Base-by-base conservation (phyloP, 1,284 basidiomycete species). In the Porodaedalea pini region DNA sequence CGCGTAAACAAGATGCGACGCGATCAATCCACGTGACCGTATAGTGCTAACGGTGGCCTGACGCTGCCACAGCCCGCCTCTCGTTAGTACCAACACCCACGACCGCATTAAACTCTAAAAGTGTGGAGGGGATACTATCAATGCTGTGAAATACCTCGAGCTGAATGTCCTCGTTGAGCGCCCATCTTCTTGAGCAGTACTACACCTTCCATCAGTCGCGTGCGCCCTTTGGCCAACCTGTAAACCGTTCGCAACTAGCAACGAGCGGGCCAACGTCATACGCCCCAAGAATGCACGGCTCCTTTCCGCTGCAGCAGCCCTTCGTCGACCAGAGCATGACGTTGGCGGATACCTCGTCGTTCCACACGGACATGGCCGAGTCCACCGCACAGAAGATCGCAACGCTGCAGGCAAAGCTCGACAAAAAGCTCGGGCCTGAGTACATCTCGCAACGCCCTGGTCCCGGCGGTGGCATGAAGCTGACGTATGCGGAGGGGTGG, bases 401-500 rank as follows among this genome's bases (percentile, higher is more conserved):
- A 1, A 73, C 79, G 0, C 73, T 98, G 11, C 92, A 97, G 68
- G 83, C 82, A 17, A 91, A 94, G 68, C 78, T 99, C 27, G 80
- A 90, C 66, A 87, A 87, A 73, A 90, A 90, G 64, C 84, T 99
- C 3, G 96, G 96, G 0, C 96, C 96, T 2, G 96, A 98, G 73
- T 98, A 83, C 67, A 82, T 98, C 56, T 92, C 90, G 1, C 86
- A 90, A 62, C 78, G 95, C n/a, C 88, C 90, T 1, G 95, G 95
- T 2, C 92, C 92, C 0, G 88, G 87, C 5, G 92, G 92, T 31
- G 88, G 88, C 0, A 79, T 81, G 5, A 97, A 95, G 71, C 75
- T 99, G 55, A 95, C 92, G 6, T 99, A 99, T 68, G 88, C 93
- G 2, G 96, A 98, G 70, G 97, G 96, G 0, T 98, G 95, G 94